These are phyloP conservation scores for Cercospora sesami DNA, from an alignment of 2,329 filamentous ascomycete genomes.

Conservation along the genomic window DNA sequence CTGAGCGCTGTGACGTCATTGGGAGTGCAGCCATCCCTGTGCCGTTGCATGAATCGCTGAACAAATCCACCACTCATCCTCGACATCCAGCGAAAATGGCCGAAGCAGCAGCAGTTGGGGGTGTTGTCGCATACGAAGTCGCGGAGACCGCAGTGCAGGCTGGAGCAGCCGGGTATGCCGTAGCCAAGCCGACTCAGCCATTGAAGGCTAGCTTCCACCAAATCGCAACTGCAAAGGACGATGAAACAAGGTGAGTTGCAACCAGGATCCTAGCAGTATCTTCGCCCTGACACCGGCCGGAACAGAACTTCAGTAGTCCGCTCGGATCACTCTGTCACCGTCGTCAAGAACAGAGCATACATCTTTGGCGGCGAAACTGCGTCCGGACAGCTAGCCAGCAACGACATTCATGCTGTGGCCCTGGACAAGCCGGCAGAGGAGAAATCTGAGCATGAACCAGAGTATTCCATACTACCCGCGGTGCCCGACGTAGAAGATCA, in stretches of 20 bases:
- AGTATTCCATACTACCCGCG: constrained; percentile 48
- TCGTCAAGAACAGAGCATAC: constrained; percentile 47
- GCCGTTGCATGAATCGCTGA: background rate
- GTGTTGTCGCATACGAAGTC: constrained; percentile 22
- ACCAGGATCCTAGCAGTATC: background rate
- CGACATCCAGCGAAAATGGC: constrained; percentile 12
- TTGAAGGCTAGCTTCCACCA: constrained; percentile 46
- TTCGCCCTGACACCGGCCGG: background rate
- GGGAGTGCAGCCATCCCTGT: background rate
- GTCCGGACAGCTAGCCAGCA: constrained; percentile 42
- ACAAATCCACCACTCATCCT: background rate
- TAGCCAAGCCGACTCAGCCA: constrained; percentile 46
- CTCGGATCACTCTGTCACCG: constrained; percentile 44
- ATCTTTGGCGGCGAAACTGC: constrained; percentile 47
- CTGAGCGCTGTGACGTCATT: background rate
- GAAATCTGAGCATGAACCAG: constrained; percentile 40
- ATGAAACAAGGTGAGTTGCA: constrained; percentile 33
- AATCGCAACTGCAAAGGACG: constrained; percentile 43
- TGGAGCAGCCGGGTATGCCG: constrained; percentile 16
- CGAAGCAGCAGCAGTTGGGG: constrained; percentile 22
- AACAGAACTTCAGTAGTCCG: constrained; percentile 34
- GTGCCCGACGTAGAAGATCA: constrained; percentile 37
- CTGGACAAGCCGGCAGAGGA: constrained; percentile 33
- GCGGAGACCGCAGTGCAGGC: constrained; percentile 21
- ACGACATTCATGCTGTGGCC: constrained; percentile 46